Conservation (phyloP, 1,284 basidiomycete species). For the Mycosarcoma mackinlayi region DNA sequence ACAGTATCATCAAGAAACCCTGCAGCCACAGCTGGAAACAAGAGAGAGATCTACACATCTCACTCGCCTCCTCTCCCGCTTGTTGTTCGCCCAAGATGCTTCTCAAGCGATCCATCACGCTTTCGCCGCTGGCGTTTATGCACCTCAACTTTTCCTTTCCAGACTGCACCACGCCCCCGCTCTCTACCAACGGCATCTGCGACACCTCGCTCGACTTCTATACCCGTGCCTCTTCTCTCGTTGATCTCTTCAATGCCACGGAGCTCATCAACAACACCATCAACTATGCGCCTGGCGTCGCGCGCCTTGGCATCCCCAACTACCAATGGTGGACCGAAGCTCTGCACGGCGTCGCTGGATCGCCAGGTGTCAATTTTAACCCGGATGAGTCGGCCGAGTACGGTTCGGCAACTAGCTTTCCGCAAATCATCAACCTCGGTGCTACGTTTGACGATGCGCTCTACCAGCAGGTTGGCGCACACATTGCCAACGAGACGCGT, state of each 20-base stretch:
- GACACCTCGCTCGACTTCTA: conserved; percentile 19
- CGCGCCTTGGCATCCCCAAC: conserved; percentile 20
- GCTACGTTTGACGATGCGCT: conserved; percentile 34
- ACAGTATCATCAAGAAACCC: no score
- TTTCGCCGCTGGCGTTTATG: conserved; percentile 17
- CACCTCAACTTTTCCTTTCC: conserved; percentile 35
- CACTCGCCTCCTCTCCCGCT: neutral
- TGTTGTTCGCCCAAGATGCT: conserved; percentile 5
- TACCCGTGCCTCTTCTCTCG: conserved; percentile 22
- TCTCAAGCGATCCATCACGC: conserved; percentile 22
- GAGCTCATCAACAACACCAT: conserved; percentile 39
- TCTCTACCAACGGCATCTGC: conserved; percentile 23
- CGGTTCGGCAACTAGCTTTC: conserved; percentile 22
- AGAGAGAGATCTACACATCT: neutral
- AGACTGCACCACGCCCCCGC: conserved; percentile 9
- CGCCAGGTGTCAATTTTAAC: conserved; percentile 27
- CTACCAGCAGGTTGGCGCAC: conserved; percentile 9
- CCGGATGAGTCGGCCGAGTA: conserved; percentile 1
- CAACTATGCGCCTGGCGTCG: conserved; percentile 23
- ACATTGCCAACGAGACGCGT: conserved; percentile 28
- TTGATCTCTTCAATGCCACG: conserved; percentile 12
- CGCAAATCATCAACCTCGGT: conserved; percentile 33
- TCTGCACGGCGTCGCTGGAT: conserved; percentile 19
- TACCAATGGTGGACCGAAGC: conserved; percentile 43
- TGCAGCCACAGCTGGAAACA: no score